Evolutionary conservation across 2,329 filamentous ascomycete genomes (phyloP).

Genomic region (Pseudogymnoascus sp.): DNA sequence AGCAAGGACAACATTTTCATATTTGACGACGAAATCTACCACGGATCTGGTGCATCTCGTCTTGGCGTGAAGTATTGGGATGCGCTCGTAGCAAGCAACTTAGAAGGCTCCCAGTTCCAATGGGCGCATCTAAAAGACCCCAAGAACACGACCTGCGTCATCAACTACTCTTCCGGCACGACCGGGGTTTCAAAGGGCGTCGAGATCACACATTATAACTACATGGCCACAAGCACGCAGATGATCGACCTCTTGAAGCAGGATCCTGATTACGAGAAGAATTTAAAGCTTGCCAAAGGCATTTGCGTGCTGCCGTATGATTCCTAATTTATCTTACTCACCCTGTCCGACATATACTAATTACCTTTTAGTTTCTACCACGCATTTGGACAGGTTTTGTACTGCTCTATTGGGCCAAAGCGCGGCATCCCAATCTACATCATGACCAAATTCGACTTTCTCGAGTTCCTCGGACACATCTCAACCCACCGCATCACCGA

Average conservation of each 20-base stretch:
- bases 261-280: constrained; percentile 13
- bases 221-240: constrained; percentile 61
- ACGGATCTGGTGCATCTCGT: constrained; percentile 29
- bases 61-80: constrained; percentile 53
- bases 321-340: background rate
- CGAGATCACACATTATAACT: constrained; percentile 69
- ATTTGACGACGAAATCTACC: constrained; percentile 50
- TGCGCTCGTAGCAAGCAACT: constrained; percentile 43
- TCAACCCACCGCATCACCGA: constrained; percentile 60
- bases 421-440: constrained; percentile 61
- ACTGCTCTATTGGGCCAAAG: constrained; percentile 49
- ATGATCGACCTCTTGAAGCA: constrained; percentile 28
- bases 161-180: constrained; percentile 75
- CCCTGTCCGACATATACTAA: constrained; percentile 38
- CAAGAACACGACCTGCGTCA: constrained; percentile 47
- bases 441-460: constrained; percentile 70
- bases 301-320: constrained; percentile 19
- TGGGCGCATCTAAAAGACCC: constrained; percentile 52
- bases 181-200: constrained; percentile 80
- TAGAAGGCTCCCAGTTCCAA: constrained; percentile 46
- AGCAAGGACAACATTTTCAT: constrained; percentile 49
- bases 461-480: constrained; percentile 59
- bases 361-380: constrained; percentile 68
- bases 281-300: constrained; percentile 16
- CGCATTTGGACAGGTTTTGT: constrained; percentile 63